These are phyloP conservation scores for Fusarium praegraminearum DNA, from an alignment of 2,329 filamentous ascomycete genomes.

Conservation along the genomic window DNA sequence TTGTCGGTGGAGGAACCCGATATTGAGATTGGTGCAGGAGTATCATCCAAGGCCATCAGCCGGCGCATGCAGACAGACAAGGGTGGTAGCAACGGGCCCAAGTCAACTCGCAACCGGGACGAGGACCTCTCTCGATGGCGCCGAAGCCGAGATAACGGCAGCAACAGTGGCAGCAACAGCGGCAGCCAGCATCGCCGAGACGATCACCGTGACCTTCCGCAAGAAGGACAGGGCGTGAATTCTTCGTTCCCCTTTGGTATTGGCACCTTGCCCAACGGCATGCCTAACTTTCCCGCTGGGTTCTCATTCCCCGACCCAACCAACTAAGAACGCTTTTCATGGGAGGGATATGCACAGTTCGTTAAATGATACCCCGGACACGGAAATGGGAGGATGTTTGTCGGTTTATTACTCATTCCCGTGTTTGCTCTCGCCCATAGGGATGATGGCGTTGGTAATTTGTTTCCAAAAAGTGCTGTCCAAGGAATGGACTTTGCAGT, in stretches of 20 bases:
- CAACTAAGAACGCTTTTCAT: conserved; percentile 24
- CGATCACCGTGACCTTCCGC: conserved; percentile 39
- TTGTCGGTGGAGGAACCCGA: conserved; percentile 97
- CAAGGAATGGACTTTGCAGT: not conserved
- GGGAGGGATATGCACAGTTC: conserved; percentile 21
- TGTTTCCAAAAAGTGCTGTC: conserved; percentile 12
- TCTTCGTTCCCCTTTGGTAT: conserved; percentile 56
- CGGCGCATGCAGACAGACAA: conserved; percentile 77
- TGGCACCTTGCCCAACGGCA: conserved; percentile 56
- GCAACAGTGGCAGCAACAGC: conserved; percentile 40
- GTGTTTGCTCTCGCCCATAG: conserved; percentile 13
- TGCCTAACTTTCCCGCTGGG: conserved; percentile 57
- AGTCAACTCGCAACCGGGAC: conserved; percentile 66
- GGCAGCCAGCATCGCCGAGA: conserved; percentile 41
- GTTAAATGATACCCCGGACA: conserved; percentile 37
- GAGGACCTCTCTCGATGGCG: conserved; percentile 53
- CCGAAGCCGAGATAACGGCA: conserved; percentile 50
- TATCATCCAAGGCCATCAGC: conserved; percentile 89
- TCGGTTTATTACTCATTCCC: conserved; percentile 32
- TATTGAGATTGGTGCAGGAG: conserved; percentile 97
- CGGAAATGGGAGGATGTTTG: conserved; percentile 34
- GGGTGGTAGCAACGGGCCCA: conserved; percentile 72
- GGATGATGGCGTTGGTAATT: conserved; percentile 31
- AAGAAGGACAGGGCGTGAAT: conserved; percentile 45
- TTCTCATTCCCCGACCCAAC: conserved; percentile 56